These are phyloP conservation scores for Trifolium dubium DNA, from an alignment of 306 rosid species.

Conservation along the genomic window DNA sequence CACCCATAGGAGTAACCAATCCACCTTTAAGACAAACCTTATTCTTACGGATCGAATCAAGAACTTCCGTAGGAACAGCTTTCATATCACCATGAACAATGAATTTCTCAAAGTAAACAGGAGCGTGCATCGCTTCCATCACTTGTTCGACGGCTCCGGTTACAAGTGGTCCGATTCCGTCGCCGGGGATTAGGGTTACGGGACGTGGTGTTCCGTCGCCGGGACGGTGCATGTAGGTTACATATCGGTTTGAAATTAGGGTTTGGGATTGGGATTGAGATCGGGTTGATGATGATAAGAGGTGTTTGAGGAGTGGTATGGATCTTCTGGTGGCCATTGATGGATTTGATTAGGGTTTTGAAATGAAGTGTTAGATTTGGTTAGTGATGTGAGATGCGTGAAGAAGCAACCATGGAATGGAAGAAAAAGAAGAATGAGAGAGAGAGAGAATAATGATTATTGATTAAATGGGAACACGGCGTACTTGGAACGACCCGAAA, in stretches of 20 bases:
- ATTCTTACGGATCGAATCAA: slow-evolving; percentile 80
- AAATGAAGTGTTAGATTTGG: slow-evolving; percentile 7
- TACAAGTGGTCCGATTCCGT: slow-evolving; percentile 80
- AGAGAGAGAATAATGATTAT: neutral
- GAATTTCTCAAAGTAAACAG: slow-evolving; percentile 72
- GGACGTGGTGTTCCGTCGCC: slow-evolving; percentile 81
- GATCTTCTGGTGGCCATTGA: slow-evolving; percentile 52
- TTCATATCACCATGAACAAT: slow-evolving; percentile 77
- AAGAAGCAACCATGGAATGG: slow-evolving; percentile 23
- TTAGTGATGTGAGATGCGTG: neutral
- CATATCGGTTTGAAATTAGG: neutral
- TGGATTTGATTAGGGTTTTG: neutral
- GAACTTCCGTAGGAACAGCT: slow-evolving; percentile 62
- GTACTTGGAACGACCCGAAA: slow-evolving; percentile 6
- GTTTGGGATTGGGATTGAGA: neutral
- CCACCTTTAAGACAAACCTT: slow-evolving; percentile 91
- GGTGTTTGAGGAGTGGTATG: slow-evolving; percentile 44
- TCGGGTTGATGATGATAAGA: slow-evolving; percentile 22
- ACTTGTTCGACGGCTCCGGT: slow-evolving; percentile 84
- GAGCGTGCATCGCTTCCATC: slow-evolving; percentile 91
- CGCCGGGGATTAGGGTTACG: slow-evolving; percentile 82
- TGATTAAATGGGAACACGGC: neutral
- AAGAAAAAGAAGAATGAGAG: too few relatives aligned
- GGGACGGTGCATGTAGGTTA: slow-evolving; percentile 91
- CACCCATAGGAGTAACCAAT: slow-evolving; percentile 77